Evolutionary conservation across 495 filamentous ascomycete genomes (phyloP), one percentile per base, ranked within the genome.

Genomic region (Lichina pygmaea): DNA sequence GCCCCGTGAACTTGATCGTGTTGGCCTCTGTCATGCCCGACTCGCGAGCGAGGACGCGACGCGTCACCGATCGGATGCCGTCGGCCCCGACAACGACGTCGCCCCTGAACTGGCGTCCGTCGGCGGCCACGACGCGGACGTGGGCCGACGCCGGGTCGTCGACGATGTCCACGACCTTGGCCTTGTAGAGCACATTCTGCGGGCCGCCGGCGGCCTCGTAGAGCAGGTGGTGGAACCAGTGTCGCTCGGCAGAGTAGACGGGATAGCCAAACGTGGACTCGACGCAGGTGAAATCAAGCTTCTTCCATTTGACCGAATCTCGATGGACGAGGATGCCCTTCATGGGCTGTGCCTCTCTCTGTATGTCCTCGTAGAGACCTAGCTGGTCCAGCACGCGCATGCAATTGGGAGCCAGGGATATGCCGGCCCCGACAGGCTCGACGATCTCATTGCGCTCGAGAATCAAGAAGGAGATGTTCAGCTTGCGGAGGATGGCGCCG

Each of bases 221-320:
- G 17, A 51, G 48, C 11, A 38, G 48, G 24, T 51, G 48, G 34
- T 51, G 49, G 36, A 51, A 51, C 13, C 38, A 24, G 39, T 46
- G 39, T 40, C 49, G n/a, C 33, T 51, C 49, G 38, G 51, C 46
- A 8, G 49, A 51, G 40, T 51, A 51, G 42, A 51, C 49, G 5
- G 49, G 49, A 41, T 51, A 51, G 11, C 49, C 49, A 45, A 51
- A 51, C 34, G 16, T 24, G 6, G 48, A 13, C 12, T 51, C 34
- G 16, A 51, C 16, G 32, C 41, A 33, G 15, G 41, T 51, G 31
- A 51, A 51, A 40, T 51, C 48, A 4, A 51, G 34, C 13, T 15
- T 38, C 30, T 41, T 44, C 49, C 49, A 51, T 24, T 39, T 32
- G 7, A 12, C 30, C 32, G 44, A n/a, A 11, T 24, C 24, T 24